Evolutionary conservation across 148 eudicot species (phyloP), one percentile per base, ranked within the genome.

Genomic region (Salicornia ramosissima): DNA sequence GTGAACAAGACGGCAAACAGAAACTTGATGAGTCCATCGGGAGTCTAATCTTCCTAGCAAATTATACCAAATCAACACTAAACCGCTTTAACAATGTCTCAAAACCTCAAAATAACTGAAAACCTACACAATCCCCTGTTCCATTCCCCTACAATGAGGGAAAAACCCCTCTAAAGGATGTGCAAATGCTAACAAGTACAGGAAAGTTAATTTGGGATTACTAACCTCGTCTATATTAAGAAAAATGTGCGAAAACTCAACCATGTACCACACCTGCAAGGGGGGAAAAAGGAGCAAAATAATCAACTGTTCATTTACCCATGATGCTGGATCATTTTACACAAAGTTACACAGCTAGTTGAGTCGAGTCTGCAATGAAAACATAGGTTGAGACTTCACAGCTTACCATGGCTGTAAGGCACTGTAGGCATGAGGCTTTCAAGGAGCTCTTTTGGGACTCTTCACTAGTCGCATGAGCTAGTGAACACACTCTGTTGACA

Each of bases 361-460:
- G 31, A 30, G 25, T 72, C 52, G 53, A 24, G 58, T 59, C 22
- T 9, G 2, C 22, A 34, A 9, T 31, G 66, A 70, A 66, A 22
- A 43, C n/a, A 31, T 14, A 39, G 29, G 28, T n/a, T 53, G 64
- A 66, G 39, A 34, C 71, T 47, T 75, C 86, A n/a, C n/a, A n/a
- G n/a, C n/a, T n/a, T n/a, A 90, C 99, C 97, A 90, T 90, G 71
- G 99, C 90, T 55, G 97, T 84, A 69, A 94, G 92, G 79, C 96
- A 88, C 71, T 86, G 96, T 79, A 94, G 79, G 72, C 92, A 84
- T 74, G 97, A 83, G 71, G 98, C 92, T 83, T 75, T 84, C 77
- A 92, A 82, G 57, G 82, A 74, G 69, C 75, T 56, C 64, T 83
- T 85, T 77, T 84, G 79, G 68, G 75, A 77, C 47, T 82, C 92